Evolutionary conservation across 2,329 filamentous ascomycete genomes (phyloP), one percentile per base, ranked within the genome.

Genomic region (Fonsecaea nubica): DNA sequence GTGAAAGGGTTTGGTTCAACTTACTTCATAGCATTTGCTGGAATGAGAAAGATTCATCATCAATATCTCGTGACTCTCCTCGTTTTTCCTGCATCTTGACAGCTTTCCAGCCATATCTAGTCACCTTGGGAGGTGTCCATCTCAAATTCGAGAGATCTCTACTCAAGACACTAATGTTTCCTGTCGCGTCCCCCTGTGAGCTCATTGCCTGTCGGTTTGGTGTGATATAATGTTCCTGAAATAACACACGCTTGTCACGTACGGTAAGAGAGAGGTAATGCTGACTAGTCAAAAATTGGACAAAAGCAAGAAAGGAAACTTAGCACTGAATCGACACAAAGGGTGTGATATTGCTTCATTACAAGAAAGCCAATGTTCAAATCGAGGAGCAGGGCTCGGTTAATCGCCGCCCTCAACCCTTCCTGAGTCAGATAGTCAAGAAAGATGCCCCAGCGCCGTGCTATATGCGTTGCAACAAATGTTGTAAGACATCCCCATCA

Each of bases 401-500:
- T 50, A 21, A 12, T 50, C 13, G 45, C 21, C 13, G 3, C 21
- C 18, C 45, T 45, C n/a, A 8, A 36, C 18, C 25, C 21, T 5
- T 12, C 18, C 45, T 21, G 15, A 25, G 18, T 50, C 45, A 15
- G 25, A 30, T 50, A 25, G 45, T 4, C 3, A 4, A 30, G 10
- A 13, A 50, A 50, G n/a, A 50, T 50, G 30, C 52, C 60, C 60
- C 50, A 36, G 25, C 60, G 36, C 60, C 60, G 53, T 56, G 60
- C 60, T 62, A 50, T 57, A 61, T 65, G 45, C 63, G 45, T 65
- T 48, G 52, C 33, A 36, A 12, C 38, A 35, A 32, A 18, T 32
- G 8, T 35, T 42, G 35, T 35, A 8, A 38, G 13, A 45, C 12
- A 45, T 30, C 30, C 12, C 30, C 57, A 13, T 59, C 57, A 35